These are phyloP conservation scores for Fomes fomentarius DNA, from an alignment of 1,284 basidiomycete species.

Conservation along the genomic window DNA sequence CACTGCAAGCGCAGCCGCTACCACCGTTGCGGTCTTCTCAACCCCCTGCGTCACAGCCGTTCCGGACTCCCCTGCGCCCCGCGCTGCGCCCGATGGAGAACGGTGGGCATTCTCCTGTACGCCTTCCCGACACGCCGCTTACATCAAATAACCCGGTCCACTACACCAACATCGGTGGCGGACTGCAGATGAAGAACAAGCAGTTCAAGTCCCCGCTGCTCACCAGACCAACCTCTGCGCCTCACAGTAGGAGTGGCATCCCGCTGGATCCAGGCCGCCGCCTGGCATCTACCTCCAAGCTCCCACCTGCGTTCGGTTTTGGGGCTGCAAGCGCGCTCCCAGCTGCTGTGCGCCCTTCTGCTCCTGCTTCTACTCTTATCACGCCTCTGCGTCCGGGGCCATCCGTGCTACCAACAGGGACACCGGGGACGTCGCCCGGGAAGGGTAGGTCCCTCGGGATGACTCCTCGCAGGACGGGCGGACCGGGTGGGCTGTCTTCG, in stretches of 20 bases:
- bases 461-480: slow-evolving; percentile 34
- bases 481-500: slow-evolving; percentile 12
- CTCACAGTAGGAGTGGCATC: no score
- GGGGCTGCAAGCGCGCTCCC: slow-evolving; percentile 21
- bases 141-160: slow-evolving; percentile 26
- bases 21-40: background rate
- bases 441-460: slow-evolving; percentile 36
- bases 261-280: slow-evolving; percentile 37
- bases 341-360: background rate
- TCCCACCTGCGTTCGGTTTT: slow-evolving; percentile 18
- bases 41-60: slow-evolving; percentile 4
- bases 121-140: slow-evolving; percentile 27
- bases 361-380: slow-evolving; percentile 1
- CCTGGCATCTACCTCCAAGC: slow-evolving; percentile 11
- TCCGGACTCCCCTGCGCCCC: slow-evolving; percentile 37
- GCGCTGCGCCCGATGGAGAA: slow-evolving; percentile 49
- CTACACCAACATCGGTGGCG: slow-evolving; percentile 5
- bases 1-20: background rate
- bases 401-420: background rate
- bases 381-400: slow-evolving; percentile 31
- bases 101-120: slow-evolving; percentile 22
- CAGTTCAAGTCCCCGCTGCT: slow-evolving; percentile 63
- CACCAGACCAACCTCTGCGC: no score
- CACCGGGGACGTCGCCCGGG: slow-evolving; percentile 27
- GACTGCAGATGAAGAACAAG: slow-evolving; percentile 37